Conservation (phyloP, 164 flowering plant genomes). For the Litsea cubeba region DNA sequence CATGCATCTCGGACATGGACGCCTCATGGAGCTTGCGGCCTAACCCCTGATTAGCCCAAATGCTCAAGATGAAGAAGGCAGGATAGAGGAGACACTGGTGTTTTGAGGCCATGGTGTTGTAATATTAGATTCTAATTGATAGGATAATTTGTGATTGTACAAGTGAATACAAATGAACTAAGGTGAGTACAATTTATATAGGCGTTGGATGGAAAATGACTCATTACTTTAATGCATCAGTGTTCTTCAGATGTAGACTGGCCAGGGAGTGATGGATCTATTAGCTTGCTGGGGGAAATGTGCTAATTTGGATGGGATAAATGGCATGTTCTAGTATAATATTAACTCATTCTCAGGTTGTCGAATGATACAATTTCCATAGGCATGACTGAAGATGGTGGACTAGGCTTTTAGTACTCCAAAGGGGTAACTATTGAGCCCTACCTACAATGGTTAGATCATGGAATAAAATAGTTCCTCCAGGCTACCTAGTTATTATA, state of each 20-base stretch:
- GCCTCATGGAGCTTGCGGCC: conserved; percentile 19
- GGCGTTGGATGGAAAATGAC: background rate
- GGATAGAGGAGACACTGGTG: background rate
- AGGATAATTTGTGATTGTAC: background rate
- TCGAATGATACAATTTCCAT: too few relatives aligned
- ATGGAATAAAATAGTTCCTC: too few relatives aligned
- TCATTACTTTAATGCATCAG: too few relatives aligned
- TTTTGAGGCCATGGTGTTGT: background rate
- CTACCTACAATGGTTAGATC: too few relatives aligned
- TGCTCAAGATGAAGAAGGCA: conserved; percentile 9
- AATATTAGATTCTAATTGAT: background rate
- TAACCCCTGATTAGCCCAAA: conserved; percentile 7
- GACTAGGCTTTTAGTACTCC: too few relatives aligned
- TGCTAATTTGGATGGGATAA: background rate
- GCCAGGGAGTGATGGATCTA: too few relatives aligned
- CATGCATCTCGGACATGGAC: conserved; percentile 23
- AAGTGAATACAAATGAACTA: background rate
- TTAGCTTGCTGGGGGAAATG: background rate
- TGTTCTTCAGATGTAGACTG: too few relatives aligned
- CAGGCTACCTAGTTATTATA: too few relatives aligned
- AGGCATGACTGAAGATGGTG: too few relatives aligned
- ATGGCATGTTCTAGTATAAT: background rate
- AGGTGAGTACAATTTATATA: background rate
- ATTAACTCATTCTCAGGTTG: too few relatives aligned
- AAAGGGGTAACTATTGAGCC: too few relatives aligned